phyloP scores from a whole-genome alignment of 768 basidiomycete genomes.

The Pulveroboletus frians region DNA sequence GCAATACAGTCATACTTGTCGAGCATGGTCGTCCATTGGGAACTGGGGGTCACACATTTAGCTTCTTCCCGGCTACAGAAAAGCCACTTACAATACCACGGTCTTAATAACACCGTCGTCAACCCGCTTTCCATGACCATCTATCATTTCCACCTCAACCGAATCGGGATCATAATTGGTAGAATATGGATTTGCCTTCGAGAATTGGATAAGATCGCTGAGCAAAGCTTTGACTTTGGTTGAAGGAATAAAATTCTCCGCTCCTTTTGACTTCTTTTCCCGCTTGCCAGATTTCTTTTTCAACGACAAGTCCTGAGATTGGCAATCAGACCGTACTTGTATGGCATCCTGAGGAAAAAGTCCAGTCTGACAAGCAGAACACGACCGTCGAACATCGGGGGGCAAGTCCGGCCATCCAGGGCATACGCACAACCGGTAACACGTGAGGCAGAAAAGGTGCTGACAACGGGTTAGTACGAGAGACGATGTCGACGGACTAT shows the following conservation, averaged over 20 bases:
- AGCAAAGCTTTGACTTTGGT: constrained; percentile 87
- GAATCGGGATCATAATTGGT: constrained; percentile 76
- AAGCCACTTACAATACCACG: constrained; percentile 80
- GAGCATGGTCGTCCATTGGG: constrained; percentile 93
- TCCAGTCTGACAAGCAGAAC: constrained; percentile 71
- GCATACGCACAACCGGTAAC: constrained; percentile 77
- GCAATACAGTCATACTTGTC: constrained; percentile 55
- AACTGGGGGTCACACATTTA: constrained; percentile 42
- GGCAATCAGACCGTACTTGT: constrained; percentile 65
- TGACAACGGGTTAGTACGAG: constrained; percentile 88
- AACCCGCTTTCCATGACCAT: constrained; percentile 62
- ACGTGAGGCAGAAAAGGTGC: constrained; percentile 85
- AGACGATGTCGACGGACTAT: constrained; percentile 57
- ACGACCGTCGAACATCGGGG: constrained; percentile 53
- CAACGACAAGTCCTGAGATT: constrained; percentile 33
- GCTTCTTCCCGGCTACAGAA: constrained; percentile 11
- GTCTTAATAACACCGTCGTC: constrained; percentile 79
- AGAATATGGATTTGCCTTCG: constrained; percentile 80
- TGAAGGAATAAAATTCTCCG: constrained; percentile 64
- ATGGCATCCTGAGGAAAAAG: constrained; percentile 72
- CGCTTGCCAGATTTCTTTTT: constrained; percentile 65
- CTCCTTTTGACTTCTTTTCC: constrained; percentile 61
- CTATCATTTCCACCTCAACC: constrained; percentile 72
- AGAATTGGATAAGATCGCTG: constrained; percentile 74
- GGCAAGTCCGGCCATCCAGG: constrained; percentile 75